phyloP scores from a whole-genome alignment of 441 rosid genomes.

The Jatropha podagrica region DNA sequence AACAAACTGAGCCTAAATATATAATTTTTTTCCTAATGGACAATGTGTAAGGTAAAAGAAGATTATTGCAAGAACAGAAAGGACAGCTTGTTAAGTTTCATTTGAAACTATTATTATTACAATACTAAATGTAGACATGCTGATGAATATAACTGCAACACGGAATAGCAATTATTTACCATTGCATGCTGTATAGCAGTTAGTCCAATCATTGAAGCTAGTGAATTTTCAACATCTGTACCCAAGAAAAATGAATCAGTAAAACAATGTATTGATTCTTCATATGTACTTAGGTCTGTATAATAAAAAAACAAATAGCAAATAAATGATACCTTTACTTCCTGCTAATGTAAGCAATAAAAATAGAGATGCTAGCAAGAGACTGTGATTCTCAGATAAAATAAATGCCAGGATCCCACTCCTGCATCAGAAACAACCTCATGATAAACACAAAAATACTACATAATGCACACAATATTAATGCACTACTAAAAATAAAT shows the following conservation, averaged over 20 bases:
- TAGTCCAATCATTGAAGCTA: slow-evolving; percentile 33
- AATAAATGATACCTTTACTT: slow-evolving; percentile 45
- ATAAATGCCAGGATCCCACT: slow-evolving; percentile 42
- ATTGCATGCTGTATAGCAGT: slow-evolving; percentile 30
- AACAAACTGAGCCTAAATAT: too few species aligned
- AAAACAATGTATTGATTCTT: slow-evolving; percentile 2
- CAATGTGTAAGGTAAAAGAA: background rate
- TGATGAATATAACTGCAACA: slow-evolving; percentile 14
- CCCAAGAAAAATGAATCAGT: slow-evolving; percentile 9
- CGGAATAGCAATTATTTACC: slow-evolving; percentile 32
- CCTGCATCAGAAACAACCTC: slow-evolving; percentile 38
- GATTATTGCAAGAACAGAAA: background rate
- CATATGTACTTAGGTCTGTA: background rate
- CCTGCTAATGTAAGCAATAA: slow-evolving; percentile 51
- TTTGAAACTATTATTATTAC: background rate
- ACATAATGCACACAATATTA: slow-evolving; percentile 8
- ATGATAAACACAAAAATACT: slow-evolving; percentile 11
- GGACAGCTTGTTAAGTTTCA: background rate
- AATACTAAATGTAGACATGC: background rate
- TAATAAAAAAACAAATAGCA: background rate
- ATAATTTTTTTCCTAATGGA: too few species aligned
- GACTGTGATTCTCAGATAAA: slow-evolving; percentile 47
- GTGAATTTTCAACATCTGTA: slow-evolving; percentile 42
- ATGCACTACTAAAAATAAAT: background rate
- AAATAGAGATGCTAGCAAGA: slow-evolving; percentile 48